Base-by-base conservation (phyloP, 2,329 filamentous ascomycete species). In the Aureobasidium uvarum region DNA sequence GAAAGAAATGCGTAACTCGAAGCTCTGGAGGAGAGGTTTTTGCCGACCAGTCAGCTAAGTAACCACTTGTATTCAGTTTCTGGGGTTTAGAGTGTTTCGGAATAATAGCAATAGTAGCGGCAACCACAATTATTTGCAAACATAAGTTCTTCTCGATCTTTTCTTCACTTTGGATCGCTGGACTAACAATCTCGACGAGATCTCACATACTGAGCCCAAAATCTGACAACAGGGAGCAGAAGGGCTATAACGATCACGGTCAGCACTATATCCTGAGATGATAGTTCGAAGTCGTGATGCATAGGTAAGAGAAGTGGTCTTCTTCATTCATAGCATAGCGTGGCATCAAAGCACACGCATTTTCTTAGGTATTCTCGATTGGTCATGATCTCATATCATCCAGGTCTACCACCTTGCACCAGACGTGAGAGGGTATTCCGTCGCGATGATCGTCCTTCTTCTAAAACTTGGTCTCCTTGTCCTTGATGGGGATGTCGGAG, bases 401-500 rank as follows among this genome's bases (percentile, higher is more conserved):
- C 20, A 31, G 28, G 5, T 38, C 3, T 54, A 25, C 50, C 50
- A 23, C 33, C 50, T 20, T 54, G 50, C 50, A 54, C 31, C 8
- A 54, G 33, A 31, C 52, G 3, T 41, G 52, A 20, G 20, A 6
- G 3, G 52, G 52, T 23, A 23, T 31, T 16, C 16, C 39, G 18
- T 14, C 54, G 39, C 20, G 54, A 13, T 46, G n/a, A 36, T 62
- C 39, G 39, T 13, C 31, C 7, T 28, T 62, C 58, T 62, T 50
- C 43, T 62, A 50, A 45, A 62, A 62, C 33, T 39, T 62, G 43
- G 76, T 81, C 52, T 86, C 80, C 81, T 91, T 92, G 76, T 92
- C 90, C 73, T 84, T 80, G 75, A 92, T 78, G 33, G 87, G 86
- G 62, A 93, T 75, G 8, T 93, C 90, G 6, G 78, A 85, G 66